These are phyloP conservation scores for Pseudogymnoascus sp. DNA, from an alignment of 2,329 filamentous ascomycete genomes.

Conservation along the genomic window DNA sequence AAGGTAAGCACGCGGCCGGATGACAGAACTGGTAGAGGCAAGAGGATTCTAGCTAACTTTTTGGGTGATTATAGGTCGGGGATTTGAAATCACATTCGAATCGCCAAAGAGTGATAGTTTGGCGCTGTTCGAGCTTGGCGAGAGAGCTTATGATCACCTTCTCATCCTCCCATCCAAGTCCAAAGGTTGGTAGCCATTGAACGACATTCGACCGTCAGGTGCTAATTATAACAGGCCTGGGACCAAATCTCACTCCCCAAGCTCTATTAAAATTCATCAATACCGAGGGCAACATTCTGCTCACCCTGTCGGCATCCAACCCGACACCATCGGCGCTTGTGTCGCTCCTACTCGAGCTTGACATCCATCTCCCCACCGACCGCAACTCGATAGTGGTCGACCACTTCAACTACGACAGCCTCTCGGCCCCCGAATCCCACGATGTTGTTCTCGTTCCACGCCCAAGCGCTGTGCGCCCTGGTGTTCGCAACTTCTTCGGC, in stretches of 20 bases:
- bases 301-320: constrained; percentile 69
- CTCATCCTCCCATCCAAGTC: constrained; percentile 81
- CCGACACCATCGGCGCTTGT: constrained; percentile 66
- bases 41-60: not conserved
- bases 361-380: constrained; percentile 79
- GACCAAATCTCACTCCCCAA: constrained; percentile 79
- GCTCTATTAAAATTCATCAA: constrained; percentile 87
- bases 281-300: constrained; percentile 80
- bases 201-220: constrained; percentile 10
- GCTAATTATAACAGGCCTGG: constrained; percentile 54
- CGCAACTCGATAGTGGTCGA: constrained; percentile 82
- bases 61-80: constrained; percentile 53
- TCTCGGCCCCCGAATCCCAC: constrained; percentile 72
- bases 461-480: constrained; percentile 57
- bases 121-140: constrained; percentile 76
- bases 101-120: constrained; percentile 75
- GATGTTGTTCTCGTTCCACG: constrained; percentile 76
- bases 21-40: not conserved
- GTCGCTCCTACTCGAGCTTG: constrained; percentile 77
- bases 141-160: constrained; percentile 84
- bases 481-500: constrained; percentile 70
- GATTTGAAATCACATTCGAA: constrained; percentile 73
- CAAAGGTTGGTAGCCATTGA: constrained; percentile 57
- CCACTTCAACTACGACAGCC: constrained; percentile 86
- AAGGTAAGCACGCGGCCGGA: constrained; percentile 44